Evolutionary conservation across 331 rosid species (phyloP), one percentile per base, ranked within the genome.

Genomic region (Saraca asoca): DNA sequence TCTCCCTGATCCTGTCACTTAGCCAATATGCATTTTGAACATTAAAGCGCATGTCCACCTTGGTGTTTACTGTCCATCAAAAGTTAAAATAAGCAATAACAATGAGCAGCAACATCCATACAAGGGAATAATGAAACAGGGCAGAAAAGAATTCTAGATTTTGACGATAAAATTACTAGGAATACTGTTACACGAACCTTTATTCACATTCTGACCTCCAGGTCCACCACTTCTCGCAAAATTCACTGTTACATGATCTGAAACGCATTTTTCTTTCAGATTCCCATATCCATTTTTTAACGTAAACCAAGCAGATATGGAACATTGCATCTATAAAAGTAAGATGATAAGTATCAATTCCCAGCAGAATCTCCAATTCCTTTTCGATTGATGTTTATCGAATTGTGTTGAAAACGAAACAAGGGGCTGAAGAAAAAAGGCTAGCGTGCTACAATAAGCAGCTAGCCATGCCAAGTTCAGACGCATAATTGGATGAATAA

Each of bases 201-300:
- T 89, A 77, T 89, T 92, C 12, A 92, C 96, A 78, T 87, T 92
- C 81, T 92, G 98, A 51, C 98, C 98, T 41, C 98, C 96, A 46
- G 98, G 96, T 13, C 98, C 98, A 43, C 98, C 96, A 64, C 98
- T 93, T 84, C 98, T 84, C 2, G 95, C 95, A 84, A 87, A 93
- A 58, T 38, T 84, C 59, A 93, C 91, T 24, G 78, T 79, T 17
- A 93, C 98, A 54, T 85, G 85, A 62, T 93, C 98, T 93, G 71
- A 66, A 79, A 62, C 58, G 38, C 38, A 59, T 51, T 39, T 7
- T 39, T 16, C 0, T 14, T 15, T 24, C 16, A 48, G 2, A 60
- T 10, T 43, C 9, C 51, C 7, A 38, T 24, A 19, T 7, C 31
- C 38, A 7, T 38, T 29, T 49, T 13, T 48, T 33, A 31, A 29